phyloP scores from a whole-genome alignment of 2,329 filamentous ascomycete species.

The Penicillium sp. region DNA sequence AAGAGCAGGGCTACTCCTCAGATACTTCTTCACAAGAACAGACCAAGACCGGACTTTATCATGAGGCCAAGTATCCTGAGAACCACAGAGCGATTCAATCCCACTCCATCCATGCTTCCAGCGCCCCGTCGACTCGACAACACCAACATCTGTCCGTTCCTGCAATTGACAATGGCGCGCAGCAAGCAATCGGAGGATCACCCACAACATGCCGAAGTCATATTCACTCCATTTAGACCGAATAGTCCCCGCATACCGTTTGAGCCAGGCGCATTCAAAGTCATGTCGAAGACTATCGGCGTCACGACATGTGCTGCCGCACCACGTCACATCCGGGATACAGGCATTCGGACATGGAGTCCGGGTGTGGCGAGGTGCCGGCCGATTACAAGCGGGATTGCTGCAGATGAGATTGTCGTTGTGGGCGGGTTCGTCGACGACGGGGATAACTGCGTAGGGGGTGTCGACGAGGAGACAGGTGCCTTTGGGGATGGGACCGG shows the following conservation, averaged over 20 bases:
- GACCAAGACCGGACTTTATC: conserved; percentile 28
- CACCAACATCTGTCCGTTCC: too few species aligned
- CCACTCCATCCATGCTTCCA: conserved; percentile 24
- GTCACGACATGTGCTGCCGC: conserved; percentile 21
- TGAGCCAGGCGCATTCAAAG: conserved; percentile 33
- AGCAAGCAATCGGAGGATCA: conserved; percentile 33
- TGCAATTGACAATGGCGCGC: conserved; percentile 13
- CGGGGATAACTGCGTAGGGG: conserved; percentile 33
- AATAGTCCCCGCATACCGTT: conserved; percentile 23
- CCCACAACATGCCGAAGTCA: conserved; percentile 35
- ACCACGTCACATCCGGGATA: conserved; percentile 30
- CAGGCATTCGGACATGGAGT: conserved; percentile 24
- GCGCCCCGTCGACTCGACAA: background rate
- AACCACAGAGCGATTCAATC: conserved; percentile 30
- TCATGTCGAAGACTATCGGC: conserved; percentile 25
- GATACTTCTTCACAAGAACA: conserved; percentile 30
- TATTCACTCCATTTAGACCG: conserved; percentile 32
- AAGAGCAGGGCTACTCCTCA: conserved; percentile 18
- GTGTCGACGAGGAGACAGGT: conserved; percentile 28
- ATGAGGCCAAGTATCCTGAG: conserved; percentile 30
- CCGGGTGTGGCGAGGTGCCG: conserved; percentile 4
- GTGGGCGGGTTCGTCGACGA: conserved; percentile 25
- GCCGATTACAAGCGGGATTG: conserved; percentile 28
- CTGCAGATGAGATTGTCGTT: conserved; percentile 30
- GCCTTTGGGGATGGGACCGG: conserved; percentile 23